A percentile compares a stretch with the other conserved stretches of the same genome.
phyloP scores from a whole-genome alignment of 2,329 filamentous ascomycete species.

The Curvularia verruculosa region DNA sequence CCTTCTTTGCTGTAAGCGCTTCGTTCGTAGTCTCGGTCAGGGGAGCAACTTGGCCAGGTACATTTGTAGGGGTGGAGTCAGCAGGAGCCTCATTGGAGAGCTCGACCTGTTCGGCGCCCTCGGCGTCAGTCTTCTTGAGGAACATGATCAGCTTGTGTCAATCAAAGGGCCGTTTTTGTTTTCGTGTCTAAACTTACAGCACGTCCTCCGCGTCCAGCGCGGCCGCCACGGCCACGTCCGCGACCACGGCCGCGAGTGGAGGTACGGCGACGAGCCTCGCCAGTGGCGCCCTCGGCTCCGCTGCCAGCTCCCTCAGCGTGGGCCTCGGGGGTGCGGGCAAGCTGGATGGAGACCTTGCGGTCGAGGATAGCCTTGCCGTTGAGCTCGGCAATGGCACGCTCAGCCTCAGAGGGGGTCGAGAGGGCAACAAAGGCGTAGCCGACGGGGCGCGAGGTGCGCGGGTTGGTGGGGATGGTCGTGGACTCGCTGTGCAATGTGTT shows the following conservation, averaged over 20 bases:
- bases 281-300: slow-evolving; percentile 75
- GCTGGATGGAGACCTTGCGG: slow-evolving; percentile 98
- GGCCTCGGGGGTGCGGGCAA: slow-evolving; percentile 95
- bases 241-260: slow-evolving; percentile 63
- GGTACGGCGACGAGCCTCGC: slow-evolving; percentile 64
- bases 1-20: slow-evolving; percentile 61
- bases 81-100: slow-evolving; percentile 56
- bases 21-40: slow-evolving; percentile 61
- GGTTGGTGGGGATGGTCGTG: slow-evolving; percentile 99
- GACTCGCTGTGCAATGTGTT: slow-evolving; percentile 73
- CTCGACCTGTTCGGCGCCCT: slow-evolving; percentile 51
- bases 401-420: slow-evolving; percentile 89
- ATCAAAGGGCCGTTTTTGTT: not conserved
- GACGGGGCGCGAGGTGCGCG: slow-evolving; percentile 96
- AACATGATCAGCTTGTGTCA: slow-evolving; percentile 12
- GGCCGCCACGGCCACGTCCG: slow-evolving; percentile 66
- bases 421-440: slow-evolving; percentile 99
- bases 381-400: slow-evolving; percentile 92
- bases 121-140: slow-evolving; percentile 55
- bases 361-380: slow-evolving; percentile 96
- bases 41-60: slow-evolving; percentile 58
- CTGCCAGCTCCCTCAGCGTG: slow-evolving; percentile 74
- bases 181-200: slow-evolving; percentile 59
- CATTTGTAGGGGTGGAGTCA: slow-evolving; percentile 55
- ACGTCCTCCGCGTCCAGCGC: slow-evolving; percentile 67